Evolutionary conservation across 176 grass and related monocot genomes (phyloP).

Genomic region (Lolium rigidum): DNA sequence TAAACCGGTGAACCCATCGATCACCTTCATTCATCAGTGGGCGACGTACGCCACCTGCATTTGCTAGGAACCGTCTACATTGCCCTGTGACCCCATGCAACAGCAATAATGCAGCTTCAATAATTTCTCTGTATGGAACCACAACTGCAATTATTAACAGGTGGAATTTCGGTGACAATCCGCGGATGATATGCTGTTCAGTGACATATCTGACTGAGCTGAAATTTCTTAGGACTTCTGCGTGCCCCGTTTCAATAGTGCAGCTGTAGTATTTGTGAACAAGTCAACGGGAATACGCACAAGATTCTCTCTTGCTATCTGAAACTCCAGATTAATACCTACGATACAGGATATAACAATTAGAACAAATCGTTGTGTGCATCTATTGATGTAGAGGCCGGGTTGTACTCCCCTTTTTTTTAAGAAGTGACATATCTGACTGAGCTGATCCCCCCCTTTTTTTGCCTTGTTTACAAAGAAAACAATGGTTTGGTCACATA

Average conservation of each 20-base stretch:
- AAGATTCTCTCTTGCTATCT: background rate
- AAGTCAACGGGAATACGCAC: background rate
- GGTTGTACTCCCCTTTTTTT: too few relatives aligned
- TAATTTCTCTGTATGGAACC: background rate
- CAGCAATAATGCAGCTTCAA: conserved; percentile 41
- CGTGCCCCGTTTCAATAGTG: background rate
- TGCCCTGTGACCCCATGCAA: conserved; percentile 17
- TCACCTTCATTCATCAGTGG: conserved; percentile 18
- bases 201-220: conserved; percentile 12
- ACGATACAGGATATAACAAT: too few relatives aligned
- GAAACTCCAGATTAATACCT: background rate
- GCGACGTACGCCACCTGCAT: background rate
- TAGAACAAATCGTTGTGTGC: too few relatives aligned
- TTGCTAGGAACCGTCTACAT: conserved; percentile 17
- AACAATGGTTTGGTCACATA: background rate
- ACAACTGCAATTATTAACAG: background rate
- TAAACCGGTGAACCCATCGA: background rate
- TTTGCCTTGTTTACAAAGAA: background rate
- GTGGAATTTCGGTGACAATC: background rate
- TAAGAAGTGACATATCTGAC: too few relatives aligned
- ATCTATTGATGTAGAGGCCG: too few relatives aligned
- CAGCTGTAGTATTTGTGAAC: background rate
- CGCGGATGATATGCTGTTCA: conserved; percentile 25
- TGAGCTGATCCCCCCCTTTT: too few relatives aligned
- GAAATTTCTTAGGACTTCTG: background rate